These are phyloP conservation scores for Penicillium rolfsii DNA, from an alignment of 2,329 filamentous ascomycete genomes.

Conservation along the genomic window DNA sequence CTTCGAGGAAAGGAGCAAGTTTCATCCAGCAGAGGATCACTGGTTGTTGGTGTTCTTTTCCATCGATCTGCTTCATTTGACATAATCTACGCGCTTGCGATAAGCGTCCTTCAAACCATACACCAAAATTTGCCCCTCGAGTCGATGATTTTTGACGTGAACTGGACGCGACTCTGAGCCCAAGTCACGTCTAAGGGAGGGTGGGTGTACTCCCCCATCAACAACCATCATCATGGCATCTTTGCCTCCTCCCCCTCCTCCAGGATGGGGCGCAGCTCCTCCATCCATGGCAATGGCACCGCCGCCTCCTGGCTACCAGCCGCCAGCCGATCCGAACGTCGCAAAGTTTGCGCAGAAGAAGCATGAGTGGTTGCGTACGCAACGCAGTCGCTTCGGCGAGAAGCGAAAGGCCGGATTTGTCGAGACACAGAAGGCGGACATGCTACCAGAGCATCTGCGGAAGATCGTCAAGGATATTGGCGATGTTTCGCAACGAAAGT, in stretches of 20 bases:
- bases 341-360: slow-evolving; percentile 99
- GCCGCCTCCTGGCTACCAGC: slow-evolving; percentile 82
- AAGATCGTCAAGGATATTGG: slow-evolving; percentile 99
- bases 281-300: slow-evolving; percentile 64
- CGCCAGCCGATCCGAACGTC: slow-evolving; percentile 77
- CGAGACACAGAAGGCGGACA: slow-evolving; percentile 96
- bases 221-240: slow-evolving; percentile 56
- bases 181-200: slow-evolving; percentile 32
- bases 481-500: slow-evolving; percentile 99
- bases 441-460: slow-evolving; percentile 96
- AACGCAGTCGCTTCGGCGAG: slow-evolving; percentile 92
- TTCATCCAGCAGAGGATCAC: slow-evolving; percentile 28
- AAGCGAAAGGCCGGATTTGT: slow-evolving; percentile 96
- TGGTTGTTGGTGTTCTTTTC: slow-evolving; percentile 20
- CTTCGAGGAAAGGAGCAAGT: slow-evolving; percentile 35
- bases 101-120: not conserved
- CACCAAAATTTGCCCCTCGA: slow-evolving; percentile 2
- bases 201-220: slow-evolving; percentile 30
- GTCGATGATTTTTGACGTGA: slow-evolving; percentile 35
- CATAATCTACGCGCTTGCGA: not conserved
- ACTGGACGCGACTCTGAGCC: slow-evolving; percentile 40
- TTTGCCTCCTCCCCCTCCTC: slow-evolving; percentile 67
- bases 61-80: slow-evolving; percentile 21
- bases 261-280: slow-evolving; percentile 63
- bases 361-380: slow-evolving; percentile 93